Percentiles rank a stretch among this genome's conserved stretches.
These are phyloP conservation scores for Sporothrix variecibatus DNA, from an alignment of 2,329 filamentous ascomycete genomes.

Conservation along the genomic window DNA sequence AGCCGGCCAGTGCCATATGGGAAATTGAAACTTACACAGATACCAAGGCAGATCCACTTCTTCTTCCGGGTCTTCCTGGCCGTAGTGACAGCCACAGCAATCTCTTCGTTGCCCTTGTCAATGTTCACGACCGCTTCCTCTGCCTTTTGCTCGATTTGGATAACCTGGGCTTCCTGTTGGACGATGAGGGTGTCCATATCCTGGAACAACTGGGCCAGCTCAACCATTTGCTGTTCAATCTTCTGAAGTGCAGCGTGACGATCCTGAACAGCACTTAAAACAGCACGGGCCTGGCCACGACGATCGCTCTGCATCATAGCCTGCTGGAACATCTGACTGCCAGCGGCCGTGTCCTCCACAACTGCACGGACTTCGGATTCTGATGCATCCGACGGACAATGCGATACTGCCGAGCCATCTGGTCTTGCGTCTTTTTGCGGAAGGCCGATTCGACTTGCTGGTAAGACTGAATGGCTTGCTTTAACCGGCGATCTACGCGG, in stretches of 20 bases:
- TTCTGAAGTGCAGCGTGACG: conserved; percentile 86
- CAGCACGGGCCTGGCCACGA: conserved; percentile 76
- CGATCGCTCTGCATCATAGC: conserved; percentile 80
- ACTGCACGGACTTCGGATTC: conserved; percentile 77
- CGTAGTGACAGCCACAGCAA: conserved; percentile 77
- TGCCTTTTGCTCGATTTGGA: conserved; percentile 81
- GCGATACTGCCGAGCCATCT: conserved; percentile 85
- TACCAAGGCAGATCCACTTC: conserved; percentile 95
- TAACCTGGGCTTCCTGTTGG: conserved; percentile 79
- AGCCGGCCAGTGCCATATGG: too few species aligned
- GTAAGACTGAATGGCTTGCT: conserved; percentile 78
- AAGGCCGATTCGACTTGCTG: conserved; percentile 79
- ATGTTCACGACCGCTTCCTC: conserved; percentile 85
- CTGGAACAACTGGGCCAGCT: conserved; percentile 84
- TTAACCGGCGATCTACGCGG: conserved; percentile 76
- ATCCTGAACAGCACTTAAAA: conserved; percentile 76
- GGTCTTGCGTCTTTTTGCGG: conserved; percentile 75
- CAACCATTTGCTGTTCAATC: conserved; percentile 87
- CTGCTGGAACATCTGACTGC: conserved; percentile 83
- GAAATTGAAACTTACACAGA: conserved; percentile 54
- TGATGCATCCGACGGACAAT: conserved; percentile 83
- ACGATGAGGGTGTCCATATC: conserved; percentile 84
- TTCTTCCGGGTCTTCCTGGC: conserved; percentile 80
- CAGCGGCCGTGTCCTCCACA: conserved; percentile 69
- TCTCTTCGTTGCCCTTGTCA: conserved; percentile 80